These are phyloP conservation scores for Ganoderma leucocontextum DNA, from an alignment of 1,284 basidiomycete genomes.

Conservation along the genomic window DNA sequence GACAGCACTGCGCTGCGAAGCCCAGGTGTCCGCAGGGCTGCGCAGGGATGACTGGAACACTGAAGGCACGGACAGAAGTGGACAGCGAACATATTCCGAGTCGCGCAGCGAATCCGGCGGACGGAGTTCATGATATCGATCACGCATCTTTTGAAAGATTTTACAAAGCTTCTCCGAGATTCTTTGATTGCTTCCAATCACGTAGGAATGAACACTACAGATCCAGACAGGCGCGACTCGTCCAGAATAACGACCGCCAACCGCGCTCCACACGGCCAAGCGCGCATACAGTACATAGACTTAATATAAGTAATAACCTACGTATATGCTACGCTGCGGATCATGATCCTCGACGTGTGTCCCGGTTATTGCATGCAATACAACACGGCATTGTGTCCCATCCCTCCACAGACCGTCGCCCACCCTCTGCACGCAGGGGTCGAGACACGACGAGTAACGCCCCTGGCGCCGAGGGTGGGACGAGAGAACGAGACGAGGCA, in stretches of 20 bases:
- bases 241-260: slow-evolving; percentile 23
- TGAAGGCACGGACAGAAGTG: neutral
- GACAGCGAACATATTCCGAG: neutral
- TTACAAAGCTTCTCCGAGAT: slow-evolving; percentile 6
- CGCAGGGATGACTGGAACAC: neutral
- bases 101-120: neutral
- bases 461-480: slow-evolving; percentile 36
- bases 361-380: slow-evolving; percentile 33
- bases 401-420: slow-evolving; percentile 33
- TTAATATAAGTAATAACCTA: slow-evolving; percentile 2
- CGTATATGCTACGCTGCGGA: slow-evolving; percentile 32
- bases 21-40: neutral
- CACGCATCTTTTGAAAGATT: neutral
- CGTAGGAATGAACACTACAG: slow-evolving; percentile 21
- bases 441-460: slow-evolving; percentile 31
- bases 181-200: slow-evolving; percentile 13
- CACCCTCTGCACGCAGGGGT: slow-evolving; percentile 38
- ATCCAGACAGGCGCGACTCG: slow-evolving; percentile 22
- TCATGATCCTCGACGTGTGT: slow-evolving; percentile 28
- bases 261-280: slow-evolving; percentile 27
- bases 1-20: neutral
- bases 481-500: slow-evolving; percentile 16
- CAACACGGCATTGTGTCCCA: slow-evolving; percentile 23
- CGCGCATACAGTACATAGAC: neutral
- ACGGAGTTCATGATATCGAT: no score